Base-by-base conservation (phyloP, 176 grass and related monocot species). In the Microstegium vimineum region DNA sequence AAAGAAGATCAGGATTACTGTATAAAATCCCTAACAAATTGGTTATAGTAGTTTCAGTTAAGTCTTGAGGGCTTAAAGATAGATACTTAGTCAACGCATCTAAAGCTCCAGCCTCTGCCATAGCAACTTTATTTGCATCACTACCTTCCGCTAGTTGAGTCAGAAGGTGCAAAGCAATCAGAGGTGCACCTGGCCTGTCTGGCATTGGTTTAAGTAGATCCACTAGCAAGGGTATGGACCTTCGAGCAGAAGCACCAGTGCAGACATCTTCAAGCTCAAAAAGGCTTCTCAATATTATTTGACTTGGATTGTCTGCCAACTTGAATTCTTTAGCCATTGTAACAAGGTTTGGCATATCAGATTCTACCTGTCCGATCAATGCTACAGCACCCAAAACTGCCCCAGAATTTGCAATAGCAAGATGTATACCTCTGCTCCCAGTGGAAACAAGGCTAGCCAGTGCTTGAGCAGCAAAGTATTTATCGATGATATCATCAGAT, bases 31-130 rank as follows among this genome's bases (percentile, higher is more conserved):
- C 73, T 45, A 98, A 72, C 62, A 98, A 86, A 79, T 98, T 91
- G 37, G 89, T 88, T 90, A 98, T 98, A 62, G 88, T 74, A 66
- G 92, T 93, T 90, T 98, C 95, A 47, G 92, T 94, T 63, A 90
- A 91, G 82, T 93, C 88, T 89, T 98, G 92, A 33, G 95, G 95
- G 73, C 95, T 91, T 83, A 98, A 92, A 90, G 95, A 98, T 84
- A 98, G 86, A 85, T 98, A 98, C 77, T 90, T 98, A 20, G 86
- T 98, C 83, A 98, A 86, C 74, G 95, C 88, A 60, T 98, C 95
- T 22, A 98, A 52, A 32, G 88, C 92, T 83, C 95, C 95, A 68
- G 90, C 90, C 74, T 98, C 95, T 34, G 92, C 95, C 88, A 98
- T 98, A 72, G 67, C 91, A 59, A 94, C 73, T 87, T 94, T 98